Percentiles rank a stretch among this genome's conserved stretches.
Conservation (phyloP, 306 rosid species). For the Potentilla sterilis region DNA sequence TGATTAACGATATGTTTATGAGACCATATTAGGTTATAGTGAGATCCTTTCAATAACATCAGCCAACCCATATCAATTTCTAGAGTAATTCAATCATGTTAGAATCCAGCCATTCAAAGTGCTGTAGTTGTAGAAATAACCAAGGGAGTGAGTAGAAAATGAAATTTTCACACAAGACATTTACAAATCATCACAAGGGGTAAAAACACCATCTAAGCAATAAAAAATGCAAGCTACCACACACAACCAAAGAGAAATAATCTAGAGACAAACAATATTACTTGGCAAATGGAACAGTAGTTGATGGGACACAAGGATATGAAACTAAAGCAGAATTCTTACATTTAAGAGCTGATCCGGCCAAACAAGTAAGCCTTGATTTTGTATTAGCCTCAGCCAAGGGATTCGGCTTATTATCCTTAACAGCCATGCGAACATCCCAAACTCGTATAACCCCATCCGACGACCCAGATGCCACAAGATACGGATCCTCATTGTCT, state of each 20-base stretch:
- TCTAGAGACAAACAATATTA: neutral
- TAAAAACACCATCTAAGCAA: neutral
- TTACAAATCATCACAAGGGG: neutral
- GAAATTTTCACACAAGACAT: neutral
- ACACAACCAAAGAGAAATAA: neutral
- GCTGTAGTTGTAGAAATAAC: neutral
- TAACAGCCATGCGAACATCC: slow-evolving; percentile 85
- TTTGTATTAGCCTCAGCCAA: slow-evolving; percentile 76
- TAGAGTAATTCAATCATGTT: neutral
- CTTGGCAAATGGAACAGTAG: neutral
- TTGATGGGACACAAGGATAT: neutral
- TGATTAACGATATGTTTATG: neutral
- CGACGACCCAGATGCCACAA: slow-evolving; percentile 81
- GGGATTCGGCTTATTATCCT: slow-evolving; percentile 63
- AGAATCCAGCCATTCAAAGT: neutral
- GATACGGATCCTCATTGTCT: slow-evolving; percentile 58
- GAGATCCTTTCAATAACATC: too few relatives aligned
- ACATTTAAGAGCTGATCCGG: slow-evolving; percentile 78
- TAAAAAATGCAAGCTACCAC: neutral
- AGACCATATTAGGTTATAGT: neutral
- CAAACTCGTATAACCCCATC: slow-evolving; percentile 84
- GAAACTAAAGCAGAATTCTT: slow-evolving; percentile 28
- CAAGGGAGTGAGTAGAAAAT: neutral
- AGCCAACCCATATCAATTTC: neutral
- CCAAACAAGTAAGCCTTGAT: slow-evolving; percentile 84